Evolutionary conservation across 2,329 filamentous ascomycete species (phyloP).

Genomic region (Aspergillus novoparasiticus): DNA sequence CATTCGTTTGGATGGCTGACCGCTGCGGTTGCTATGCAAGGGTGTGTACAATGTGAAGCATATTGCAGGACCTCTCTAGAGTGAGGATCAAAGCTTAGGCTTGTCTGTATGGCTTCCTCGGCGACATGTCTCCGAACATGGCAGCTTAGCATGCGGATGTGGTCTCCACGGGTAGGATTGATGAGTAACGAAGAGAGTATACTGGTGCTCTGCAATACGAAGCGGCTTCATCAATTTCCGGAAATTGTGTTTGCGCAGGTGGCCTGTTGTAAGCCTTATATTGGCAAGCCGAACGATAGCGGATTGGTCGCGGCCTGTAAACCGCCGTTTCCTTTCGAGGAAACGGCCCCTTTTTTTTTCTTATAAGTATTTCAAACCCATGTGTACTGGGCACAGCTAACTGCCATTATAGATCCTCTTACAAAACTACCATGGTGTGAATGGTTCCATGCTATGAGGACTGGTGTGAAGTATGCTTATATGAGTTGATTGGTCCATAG

Average conservation of each 20-base stretch:
- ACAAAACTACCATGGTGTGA: not conserved
- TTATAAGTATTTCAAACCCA: constrained; percentile 39
- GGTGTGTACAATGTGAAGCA: constrained; percentile 27
- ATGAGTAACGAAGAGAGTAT: constrained; percentile 19
- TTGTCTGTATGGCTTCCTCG: constrained; percentile 64
- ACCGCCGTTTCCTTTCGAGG: constrained; percentile 33
- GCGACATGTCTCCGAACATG: constrained; percentile 10
- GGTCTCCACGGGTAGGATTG: constrained; percentile 17
- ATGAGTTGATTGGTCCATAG: not conserved
- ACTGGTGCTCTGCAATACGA: constrained; percentile 13
- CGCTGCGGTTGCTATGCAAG: not conserved
- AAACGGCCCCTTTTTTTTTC: constrained; percentile 36
- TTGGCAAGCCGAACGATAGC: constrained; percentile 18
- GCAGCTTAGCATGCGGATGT: constrained; percentile 1
- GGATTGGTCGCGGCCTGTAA: constrained; percentile 18
- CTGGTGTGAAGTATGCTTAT: not conserved
- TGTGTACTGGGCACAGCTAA: constrained; percentile 27
- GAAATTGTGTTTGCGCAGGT: constrained; percentile 9
- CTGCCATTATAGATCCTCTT: constrained; percentile 21
- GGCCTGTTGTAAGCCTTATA: constrained; percentile 9
- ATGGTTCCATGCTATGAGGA: not conserved
- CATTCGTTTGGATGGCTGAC: constrained; percentile 7
- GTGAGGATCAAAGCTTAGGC: constrained; percentile 94
- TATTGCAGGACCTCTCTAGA: constrained; percentile 77
- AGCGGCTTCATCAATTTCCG: constrained; percentile 9